These are phyloP conservation scores for Candida pseudocylindracea DNA, from an alignment of 1,139 yeast genomes.

Conservation along the genomic window DNA sequence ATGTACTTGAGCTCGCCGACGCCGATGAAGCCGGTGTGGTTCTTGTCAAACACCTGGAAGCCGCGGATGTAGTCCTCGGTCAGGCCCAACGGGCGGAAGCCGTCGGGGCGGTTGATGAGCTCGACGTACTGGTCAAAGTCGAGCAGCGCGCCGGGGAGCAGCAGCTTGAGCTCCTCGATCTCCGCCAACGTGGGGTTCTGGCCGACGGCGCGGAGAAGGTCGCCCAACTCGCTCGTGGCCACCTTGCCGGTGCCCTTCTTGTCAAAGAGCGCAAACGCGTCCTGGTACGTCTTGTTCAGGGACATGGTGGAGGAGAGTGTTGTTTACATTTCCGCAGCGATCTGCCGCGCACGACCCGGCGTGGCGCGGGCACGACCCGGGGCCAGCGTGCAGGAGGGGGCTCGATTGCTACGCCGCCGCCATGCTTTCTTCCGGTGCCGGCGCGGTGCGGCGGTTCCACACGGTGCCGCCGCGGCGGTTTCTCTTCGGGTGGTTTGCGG, in stretches of 20 bases:
- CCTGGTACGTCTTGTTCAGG: constrained; percentile 64
- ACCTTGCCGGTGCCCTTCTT: constrained; percentile 91
- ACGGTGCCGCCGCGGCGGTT: no score
- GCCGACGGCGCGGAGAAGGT: constrained; percentile 87
- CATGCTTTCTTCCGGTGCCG: no score
- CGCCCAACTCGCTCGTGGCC: constrained; percentile 77
- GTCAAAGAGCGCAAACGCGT: constrained; percentile 93
- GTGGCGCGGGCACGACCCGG: no score
- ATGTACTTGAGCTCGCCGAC: constrained; percentile 93
- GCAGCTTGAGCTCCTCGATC: constrained; percentile 48
- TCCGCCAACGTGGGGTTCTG: constrained; percentile 95
- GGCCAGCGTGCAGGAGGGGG: no score
- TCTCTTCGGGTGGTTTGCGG: no score
- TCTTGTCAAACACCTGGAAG: constrained; percentile 94
- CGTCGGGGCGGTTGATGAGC: constrained; percentile 71
- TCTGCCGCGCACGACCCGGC: no score
- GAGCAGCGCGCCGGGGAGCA: constrained; percentile 20
- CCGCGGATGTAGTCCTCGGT: constrained; percentile 96
- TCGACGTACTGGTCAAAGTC: constrained; percentile 63
- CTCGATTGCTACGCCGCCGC: no score
- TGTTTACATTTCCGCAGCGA: no score
- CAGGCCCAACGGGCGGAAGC: constrained; percentile 76
- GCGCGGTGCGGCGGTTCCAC: no score
- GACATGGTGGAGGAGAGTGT: constrained; percentile 7
- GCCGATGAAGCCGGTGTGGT: constrained; percentile 84